Conservation (phyloP, 1,139 yeast genomes). For the Scheffersomyces segobiensis region DNA sequence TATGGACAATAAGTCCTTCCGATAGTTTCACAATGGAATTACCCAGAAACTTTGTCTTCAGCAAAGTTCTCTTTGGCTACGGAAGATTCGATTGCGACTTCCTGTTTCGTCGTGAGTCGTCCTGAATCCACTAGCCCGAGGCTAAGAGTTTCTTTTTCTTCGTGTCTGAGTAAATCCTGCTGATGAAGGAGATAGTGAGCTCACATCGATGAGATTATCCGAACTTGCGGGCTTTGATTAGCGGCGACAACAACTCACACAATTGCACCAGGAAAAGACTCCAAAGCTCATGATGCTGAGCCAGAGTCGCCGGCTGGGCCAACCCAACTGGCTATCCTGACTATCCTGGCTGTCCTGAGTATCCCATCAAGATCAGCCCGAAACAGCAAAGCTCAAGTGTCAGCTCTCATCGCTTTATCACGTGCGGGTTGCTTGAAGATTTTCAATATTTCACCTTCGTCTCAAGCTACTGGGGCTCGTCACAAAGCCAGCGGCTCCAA, state of each 20-base stretch:
- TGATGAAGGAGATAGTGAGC: background rate
- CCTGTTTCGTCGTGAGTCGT: background rate
- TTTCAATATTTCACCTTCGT: background rate
- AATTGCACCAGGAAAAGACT: background rate
- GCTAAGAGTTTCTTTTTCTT: background rate
- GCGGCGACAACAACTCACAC: background rate
- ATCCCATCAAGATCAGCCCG: too few species aligned
- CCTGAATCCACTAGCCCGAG: background rate
- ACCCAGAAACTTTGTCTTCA: background rate
- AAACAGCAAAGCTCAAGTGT: background rate
- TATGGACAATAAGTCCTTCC: background rate
- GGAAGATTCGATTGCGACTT: background rate
- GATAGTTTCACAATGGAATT: background rate
- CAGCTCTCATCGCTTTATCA: too few species aligned
- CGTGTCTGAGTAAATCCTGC: background rate
- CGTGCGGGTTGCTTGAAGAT: background rate
- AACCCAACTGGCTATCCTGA: too few species aligned
- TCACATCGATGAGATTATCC: background rate
- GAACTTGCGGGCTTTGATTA: background rate
- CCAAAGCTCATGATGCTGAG: background rate
- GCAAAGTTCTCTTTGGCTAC: background rate
- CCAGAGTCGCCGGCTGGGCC: background rate
- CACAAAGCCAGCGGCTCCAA: background rate
- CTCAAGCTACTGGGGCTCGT: background rate
- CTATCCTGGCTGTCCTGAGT: too few species aligned